Evolutionary conservation across 1,284 basidiomycete genomes (phyloP), one percentile per base, ranked within the genome.

Genomic region (Wallemia ichthyophaga): DNA sequence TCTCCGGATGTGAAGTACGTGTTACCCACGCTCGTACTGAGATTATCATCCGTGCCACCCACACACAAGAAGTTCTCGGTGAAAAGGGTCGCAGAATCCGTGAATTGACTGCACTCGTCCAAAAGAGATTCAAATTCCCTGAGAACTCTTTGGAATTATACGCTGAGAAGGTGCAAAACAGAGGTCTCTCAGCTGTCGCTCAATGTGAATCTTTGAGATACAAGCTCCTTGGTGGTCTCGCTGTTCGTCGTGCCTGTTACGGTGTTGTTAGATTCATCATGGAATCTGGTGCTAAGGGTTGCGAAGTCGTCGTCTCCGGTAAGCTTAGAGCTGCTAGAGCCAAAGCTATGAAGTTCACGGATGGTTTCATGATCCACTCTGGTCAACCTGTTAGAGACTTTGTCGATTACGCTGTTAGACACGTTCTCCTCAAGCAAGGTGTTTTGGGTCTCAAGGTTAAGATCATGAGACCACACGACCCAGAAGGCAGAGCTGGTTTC

Each of bases 221-320:
- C 82, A 99, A 99, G 76, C 82, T 99, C 64, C 85, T 99, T 66
- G 91, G 91, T 75, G 94, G 94, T 74, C 87, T 99, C 66, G 94
- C 94, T 69, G 92, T 99, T 70, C 85, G 94, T 71, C 83, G 92
- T 72, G 94, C 94, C 62, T 96, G 92, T 76, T 99, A 96, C 73
- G 94, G 94, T 85, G 94, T 99, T 66, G 88, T 99, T 70, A 88
- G 94, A 69, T 99, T 96, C 78, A 89, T 99, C 67, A 99, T 99
- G 94, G 94, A 99, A 76, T 95, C 91, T 61, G 87, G 87, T 67
- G 94, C 94, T 66, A 98, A 98, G 78, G 94, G 94, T 74, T 96
- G 91, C 71, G 94, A 99, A 74, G 94, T 99, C 65, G 87, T 98
- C 69, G 89, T 99, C 64, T 98, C 92, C 65, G 94, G 94, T 71